These are phyloP conservation scores for Podochytrium sp. DNA, from an alignment of 192 early-diverging fungal genomes.

Conservation along the genomic window DNA sequence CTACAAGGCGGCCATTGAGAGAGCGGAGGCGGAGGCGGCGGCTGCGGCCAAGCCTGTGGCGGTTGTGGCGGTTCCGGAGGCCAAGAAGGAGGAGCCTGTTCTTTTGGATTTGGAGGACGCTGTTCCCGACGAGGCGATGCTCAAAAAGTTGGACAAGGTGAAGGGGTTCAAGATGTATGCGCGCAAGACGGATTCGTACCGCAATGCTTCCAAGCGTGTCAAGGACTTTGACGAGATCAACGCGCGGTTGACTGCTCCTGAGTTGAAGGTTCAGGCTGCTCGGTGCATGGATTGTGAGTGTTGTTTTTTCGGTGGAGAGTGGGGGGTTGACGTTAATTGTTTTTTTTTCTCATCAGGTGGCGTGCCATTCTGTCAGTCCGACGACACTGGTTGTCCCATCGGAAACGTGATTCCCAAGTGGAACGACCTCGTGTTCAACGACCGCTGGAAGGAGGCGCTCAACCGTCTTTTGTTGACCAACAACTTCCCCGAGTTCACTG, in stretches of 20 bases:
- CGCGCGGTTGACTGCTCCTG: constrained; percentile 75
- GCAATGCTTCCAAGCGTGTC: constrained; percentile 77
- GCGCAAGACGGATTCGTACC: constrained; percentile 85
- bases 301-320: background rate
- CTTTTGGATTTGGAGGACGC: constrained; percentile 91
- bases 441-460: constrained; percentile 95
- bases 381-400: constrained; percentile 93
- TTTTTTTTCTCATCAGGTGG: constrained; percentile 59
- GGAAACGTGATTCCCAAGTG: constrained; percentile 99
- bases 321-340: background rate
- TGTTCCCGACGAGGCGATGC: constrained; percentile 76
- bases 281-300: constrained; percentile 85
- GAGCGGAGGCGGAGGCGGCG: constrained; percentile 44
- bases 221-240: constrained; percentile 96
- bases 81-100: constrained; percentile 59
- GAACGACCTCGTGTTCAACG: constrained; percentile 96
- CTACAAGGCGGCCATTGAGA: constrained; percentile 82
- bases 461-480: constrained; percentile 94
- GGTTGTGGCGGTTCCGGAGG: constrained; percentile 28
- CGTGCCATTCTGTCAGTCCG: constrained; percentile 97
- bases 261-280: constrained; percentile 91
- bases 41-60: constrained; percentile 39
- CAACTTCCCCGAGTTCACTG: constrained; percentile 99
- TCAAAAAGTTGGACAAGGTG: constrained; percentile 88
- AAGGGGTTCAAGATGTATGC: constrained; percentile 95